Conservation (phyloP, 2,329 filamentous ascomycete genomes). For the Immersiporthe knoxdaviesiana region DNA sequence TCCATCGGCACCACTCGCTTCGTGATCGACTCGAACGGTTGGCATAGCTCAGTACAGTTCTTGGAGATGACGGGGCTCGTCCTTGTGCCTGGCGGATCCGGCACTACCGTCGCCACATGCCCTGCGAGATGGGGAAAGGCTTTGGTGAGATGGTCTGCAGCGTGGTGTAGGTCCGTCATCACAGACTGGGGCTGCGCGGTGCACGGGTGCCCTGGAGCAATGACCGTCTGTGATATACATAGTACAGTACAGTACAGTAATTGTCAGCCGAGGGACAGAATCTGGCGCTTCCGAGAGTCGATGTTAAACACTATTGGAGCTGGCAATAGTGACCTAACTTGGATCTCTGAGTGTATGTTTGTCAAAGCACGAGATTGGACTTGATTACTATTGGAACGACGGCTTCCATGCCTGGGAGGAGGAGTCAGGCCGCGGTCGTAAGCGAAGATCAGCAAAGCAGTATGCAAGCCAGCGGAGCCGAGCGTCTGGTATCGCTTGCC, state of each 20-base stretch:
- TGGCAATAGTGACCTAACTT: neutral
- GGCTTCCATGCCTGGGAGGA: neutral
- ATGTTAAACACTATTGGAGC: neutral
- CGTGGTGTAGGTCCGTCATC: neutral
- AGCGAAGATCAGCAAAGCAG: neutral
- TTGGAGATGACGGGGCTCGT: slow-evolving; percentile 10
- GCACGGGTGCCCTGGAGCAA: slow-evolving; percentile 6
- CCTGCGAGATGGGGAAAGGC: slow-evolving; percentile 23
- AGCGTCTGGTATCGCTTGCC: neutral
- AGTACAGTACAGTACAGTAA: too few species aligned
- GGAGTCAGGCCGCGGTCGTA: neutral
- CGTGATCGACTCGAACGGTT: slow-evolving; percentile 16
- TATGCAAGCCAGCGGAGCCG: neutral
- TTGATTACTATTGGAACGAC: too few species aligned
- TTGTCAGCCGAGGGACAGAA: neutral
- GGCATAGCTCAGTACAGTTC: slow-evolving; percentile 11
- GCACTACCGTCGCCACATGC: slow-evolving; percentile 24
- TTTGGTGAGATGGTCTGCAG: slow-evolving; percentile 16
- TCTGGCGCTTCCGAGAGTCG: neutral
- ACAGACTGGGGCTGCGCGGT: neutral
- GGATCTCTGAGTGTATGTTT: neutral
- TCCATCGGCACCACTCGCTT: slow-evolving; percentile 18
- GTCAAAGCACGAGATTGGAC: neutral
- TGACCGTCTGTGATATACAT: slow-evolving; percentile 4
- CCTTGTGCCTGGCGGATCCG: slow-evolving; percentile 14